Evolutionary conservation across 202 grass and related monocot genomes (phyloP).

Genomic region (Dendrocalamus latiflorus): DNA sequence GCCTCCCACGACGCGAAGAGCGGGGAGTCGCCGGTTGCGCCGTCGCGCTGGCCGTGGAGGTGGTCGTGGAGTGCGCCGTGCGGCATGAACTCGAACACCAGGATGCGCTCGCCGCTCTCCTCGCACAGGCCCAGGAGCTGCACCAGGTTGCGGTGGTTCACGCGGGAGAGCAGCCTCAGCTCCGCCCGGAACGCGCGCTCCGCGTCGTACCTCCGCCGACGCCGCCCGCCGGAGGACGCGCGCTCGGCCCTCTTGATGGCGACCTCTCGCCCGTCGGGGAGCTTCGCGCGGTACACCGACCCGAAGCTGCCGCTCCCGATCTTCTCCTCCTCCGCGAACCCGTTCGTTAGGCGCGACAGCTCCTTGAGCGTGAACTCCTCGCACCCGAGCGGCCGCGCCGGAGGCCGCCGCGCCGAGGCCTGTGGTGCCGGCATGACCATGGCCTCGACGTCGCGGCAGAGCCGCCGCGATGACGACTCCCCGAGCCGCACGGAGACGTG

Average conservation of each 20-base stretch:
- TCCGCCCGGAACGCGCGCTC: conserved; percentile 79
- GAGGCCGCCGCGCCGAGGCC: conserved; percentile 2
- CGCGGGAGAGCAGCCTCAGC: conserved; percentile 61
- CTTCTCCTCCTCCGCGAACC: conserved; percentile 53
- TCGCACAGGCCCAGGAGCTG: too few relatives aligned
- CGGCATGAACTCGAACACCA: too few relatives aligned
- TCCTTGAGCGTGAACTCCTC: conserved; percentile 54
- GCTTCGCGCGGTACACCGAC: conserved; percentile 63
- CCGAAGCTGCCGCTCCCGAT: conserved; percentile 82
- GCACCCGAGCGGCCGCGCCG: conserved; percentile 42
- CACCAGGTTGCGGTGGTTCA: too few relatives aligned
- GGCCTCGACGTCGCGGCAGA: conserved; percentile 22
- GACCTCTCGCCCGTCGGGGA: conserved; percentile 61
- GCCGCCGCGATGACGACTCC: background rate
- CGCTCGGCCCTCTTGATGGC: conserved; percentile 68
- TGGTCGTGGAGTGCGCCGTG: too few relatives aligned
- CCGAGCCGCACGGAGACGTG: conserved; percentile 21
- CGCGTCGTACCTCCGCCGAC: conserved; percentile 22
- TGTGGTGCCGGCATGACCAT: conserved; percentile 2
- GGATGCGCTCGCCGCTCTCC: too few relatives aligned
- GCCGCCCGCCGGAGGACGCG: background rate
- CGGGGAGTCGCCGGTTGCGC: too few relatives aligned
- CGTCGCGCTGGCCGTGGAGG: too few relatives aligned
- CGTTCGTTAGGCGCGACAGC: conserved; percentile 42
- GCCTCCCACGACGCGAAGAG: too few relatives aligned